Percentiles rank a stretch among this genome's conserved stretches.
These are phyloP conservation scores for Willaertia magna DNA, from an alignment of 208 protist species.

Conservation along the genomic window DNA sequence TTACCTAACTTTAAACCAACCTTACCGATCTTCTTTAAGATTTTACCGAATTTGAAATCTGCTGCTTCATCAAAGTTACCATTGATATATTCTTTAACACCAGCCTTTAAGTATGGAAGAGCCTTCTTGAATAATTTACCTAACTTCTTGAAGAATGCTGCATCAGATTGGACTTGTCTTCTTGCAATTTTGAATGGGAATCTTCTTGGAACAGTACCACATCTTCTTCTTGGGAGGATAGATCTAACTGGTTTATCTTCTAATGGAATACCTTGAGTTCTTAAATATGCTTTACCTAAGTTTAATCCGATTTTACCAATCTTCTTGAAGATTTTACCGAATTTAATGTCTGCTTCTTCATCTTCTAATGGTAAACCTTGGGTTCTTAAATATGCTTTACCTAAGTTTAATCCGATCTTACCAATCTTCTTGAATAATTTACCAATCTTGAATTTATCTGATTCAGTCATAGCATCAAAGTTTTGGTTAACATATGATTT, in stretches of 20 bases:
- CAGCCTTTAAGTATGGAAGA: neutral
- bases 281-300: neutral
- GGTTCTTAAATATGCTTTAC: neutral
- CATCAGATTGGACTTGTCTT: neutral
- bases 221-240: neutral
- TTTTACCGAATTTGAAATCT: neutral
- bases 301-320: neutral
- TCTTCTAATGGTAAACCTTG: neutral
- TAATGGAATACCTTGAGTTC: neutral
- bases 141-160: too few relatives aligned
- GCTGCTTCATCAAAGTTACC: neutral
- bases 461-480: neutral
- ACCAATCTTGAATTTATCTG: neutral
- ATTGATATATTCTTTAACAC: neutral
- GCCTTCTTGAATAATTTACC: neutral
- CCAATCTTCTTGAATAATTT: neutral
- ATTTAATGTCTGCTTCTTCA: neutral
- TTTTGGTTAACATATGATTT: neutral
- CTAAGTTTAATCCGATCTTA: neutral
- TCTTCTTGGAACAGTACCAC: neutral
- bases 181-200: neutral
- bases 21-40: neutral
- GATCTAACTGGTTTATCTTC: neutral
- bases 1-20: neutral
- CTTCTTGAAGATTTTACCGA: neutral